phyloP scores from a whole-genome alignment of 2,329 filamentous ascomycete species.

The Ilyonectria mors-panacis region DNA sequence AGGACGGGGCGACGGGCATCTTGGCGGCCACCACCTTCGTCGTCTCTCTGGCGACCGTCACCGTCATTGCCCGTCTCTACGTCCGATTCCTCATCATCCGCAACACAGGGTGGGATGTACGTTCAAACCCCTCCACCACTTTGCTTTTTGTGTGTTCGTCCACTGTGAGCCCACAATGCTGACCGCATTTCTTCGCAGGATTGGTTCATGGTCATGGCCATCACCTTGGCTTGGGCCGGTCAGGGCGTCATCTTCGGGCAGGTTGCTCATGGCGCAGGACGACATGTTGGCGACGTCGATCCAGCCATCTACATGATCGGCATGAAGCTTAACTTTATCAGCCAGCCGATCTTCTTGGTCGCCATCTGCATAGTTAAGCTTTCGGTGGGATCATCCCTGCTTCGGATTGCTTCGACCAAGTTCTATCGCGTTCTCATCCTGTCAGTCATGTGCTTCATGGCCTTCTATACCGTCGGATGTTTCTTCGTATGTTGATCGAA shows the following conservation, averaged over 20 bases:
- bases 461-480: conserved; percentile 50
- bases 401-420: conserved; percentile 57
- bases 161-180: conserved; percentile 2
- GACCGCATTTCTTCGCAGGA: conserved; percentile 42
- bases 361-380: conserved; percentile 60
- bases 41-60: conserved; percentile 54
- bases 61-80: conserved; percentile 60
- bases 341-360: conserved; percentile 61
- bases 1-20: conserved; percentile 56
- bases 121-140: conserved; percentile 21
- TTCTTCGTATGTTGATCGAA: conserved; percentile 53
- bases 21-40: conserved; percentile 58
- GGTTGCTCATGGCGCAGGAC: conserved; percentile 61
- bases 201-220: conserved; percentile 47
- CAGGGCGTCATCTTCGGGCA: conserved; percentile 58
- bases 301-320: conserved; percentile 52
- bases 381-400: conserved; percentile 57
- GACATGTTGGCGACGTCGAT: conserved; percentile 60
- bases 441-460: conserved; percentile 56
- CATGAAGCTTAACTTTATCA: conserved; percentile 59
- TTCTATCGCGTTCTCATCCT: conserved; percentile 55
- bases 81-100: conserved; percentile 63
- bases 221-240: conserved; percentile 54
- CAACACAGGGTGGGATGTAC: conserved; percentile 63
- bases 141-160: background rate